Base-by-base conservation (phyloP, 768 basidiomycete species). In the Peribolospora kevripleyi region DNA sequence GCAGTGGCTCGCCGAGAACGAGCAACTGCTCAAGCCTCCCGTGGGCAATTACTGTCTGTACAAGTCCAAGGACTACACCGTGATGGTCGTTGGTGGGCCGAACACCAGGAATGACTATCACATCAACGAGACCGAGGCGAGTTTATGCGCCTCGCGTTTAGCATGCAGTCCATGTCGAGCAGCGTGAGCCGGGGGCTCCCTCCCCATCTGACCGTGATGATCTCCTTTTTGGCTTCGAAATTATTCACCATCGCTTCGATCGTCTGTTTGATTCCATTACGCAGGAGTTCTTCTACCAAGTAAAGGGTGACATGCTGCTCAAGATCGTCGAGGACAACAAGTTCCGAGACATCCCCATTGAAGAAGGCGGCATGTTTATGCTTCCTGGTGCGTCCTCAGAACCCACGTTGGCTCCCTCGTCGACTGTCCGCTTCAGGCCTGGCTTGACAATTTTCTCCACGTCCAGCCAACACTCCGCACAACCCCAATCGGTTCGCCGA, bases 231-330 rank as follows among this genome's bases (percentile, higher is more conserved):
- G 43, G 43, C 7, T 7, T 41, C 7, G n/a, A 7, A n/a, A 39
- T 56, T 50, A 6, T 7, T 25, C 4, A 10, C 36, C 7, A 41
- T 54, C 14, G 39, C 38, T 45, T 10, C 13, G 46, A 41, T 4
- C 9, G 46, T 48, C 5, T n/a, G 45, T 39, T 52, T 25, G 5
- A 6, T 7, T 3, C 2, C 40, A 47, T 5, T 49, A 42, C 11
- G 46, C 51, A 86, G 82, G 91, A 97, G 68, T 95, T 88, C 90
- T 97, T 95, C 68, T 95, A 88, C 68, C 91, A 98, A 65, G 74
- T 90, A 71, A 87, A 88, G 66, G 91, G 91, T 3, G 77, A 75
- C 2, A 95, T 97, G 88, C 70, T 85, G 2, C 72, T 98, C 25
- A 79, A 83, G 57, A 80, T 84, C 1, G 61, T 64, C 6, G 84